Evolutionary conservation across 202 grass and related monocot species (phyloP).

Genomic region (Bolboschoenoplectus hybrid): DNA sequence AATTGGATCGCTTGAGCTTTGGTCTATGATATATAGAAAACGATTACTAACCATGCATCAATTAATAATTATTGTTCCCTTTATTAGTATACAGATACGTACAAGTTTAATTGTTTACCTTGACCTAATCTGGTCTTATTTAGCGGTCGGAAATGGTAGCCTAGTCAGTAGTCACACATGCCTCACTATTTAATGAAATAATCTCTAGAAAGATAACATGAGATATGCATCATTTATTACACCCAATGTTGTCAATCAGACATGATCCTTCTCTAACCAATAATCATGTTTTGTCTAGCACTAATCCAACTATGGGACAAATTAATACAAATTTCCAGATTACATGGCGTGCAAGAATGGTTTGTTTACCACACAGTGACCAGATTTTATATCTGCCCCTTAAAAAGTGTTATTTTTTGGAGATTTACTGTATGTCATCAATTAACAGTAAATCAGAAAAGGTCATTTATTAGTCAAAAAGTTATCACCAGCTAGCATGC

Average conservation of each 20-base stretch:
- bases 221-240: constrained; percentile 13
- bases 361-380: background rate
- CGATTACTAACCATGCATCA: too few relatives aligned
- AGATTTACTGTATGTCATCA: background rate
- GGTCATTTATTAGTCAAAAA: constrained; percentile 4
- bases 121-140: background rate
- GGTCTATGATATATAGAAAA: too few relatives aligned
- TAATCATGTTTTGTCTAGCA: background rate
- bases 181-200: background rate
- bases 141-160: background rate
- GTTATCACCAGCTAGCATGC: background rate
- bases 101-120: background rate
- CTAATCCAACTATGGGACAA: background rate
- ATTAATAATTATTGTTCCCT: too few relatives aligned
- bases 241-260: background rate
- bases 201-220: background rate
- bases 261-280: background rate
- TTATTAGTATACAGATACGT: too few relatives aligned
- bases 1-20: too few relatives aligned
- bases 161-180: background rate
- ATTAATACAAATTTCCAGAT: background rate
- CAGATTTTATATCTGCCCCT: background rate
- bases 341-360: background rate
- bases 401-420: background rate
- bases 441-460: background rate